phyloP scores from a whole-genome alignment of 352 stramenopile genomes.

The Plasmopara viticola region DNA sequence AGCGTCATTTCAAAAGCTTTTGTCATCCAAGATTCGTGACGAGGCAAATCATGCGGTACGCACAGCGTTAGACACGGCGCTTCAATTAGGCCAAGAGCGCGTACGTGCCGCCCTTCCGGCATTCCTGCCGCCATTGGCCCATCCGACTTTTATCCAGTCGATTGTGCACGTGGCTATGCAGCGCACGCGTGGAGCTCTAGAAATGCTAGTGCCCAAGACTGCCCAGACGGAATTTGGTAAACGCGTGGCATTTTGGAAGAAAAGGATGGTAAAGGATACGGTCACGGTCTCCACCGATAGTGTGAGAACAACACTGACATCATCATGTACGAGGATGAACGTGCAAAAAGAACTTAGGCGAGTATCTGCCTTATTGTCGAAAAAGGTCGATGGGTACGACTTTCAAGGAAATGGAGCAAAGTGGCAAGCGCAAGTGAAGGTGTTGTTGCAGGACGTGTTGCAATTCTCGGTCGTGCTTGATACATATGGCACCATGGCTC shows the following conservation, averaged over 20 bases:
- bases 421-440: conserved; percentile 13
- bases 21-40: conserved; percentile 27
- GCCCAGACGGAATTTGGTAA: conserved; percentile 47
- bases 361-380: conserved; percentile 13
- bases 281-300: conserved; percentile 5
- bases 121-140: conserved; percentile 34
- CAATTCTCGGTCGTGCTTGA: conserved; percentile 11
- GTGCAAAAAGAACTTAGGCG: conserved; percentile 17
- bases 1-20: conserved; percentile 32
- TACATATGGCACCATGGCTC: conserved; percentile 6
- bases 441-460: conserved; percentile 9
- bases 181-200: conserved; percentile 24
- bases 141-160: conserved; percentile 30
- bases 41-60: conserved; percentile 24
- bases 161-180: conserved; percentile 30
- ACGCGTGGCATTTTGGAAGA: conserved; percentile 32
- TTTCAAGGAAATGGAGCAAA: conserved; percentile 6
- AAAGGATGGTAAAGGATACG: conserved; percentile 36
- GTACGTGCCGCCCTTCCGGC: conserved; percentile 26
- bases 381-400: background rate
- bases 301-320: background rate
- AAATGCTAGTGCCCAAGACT: conserved; percentile 36
- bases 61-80: conserved; percentile 26
- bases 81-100: conserved; percentile 24
- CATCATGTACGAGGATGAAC: background rate